phyloP scores from a whole-genome alignment of 2,329 filamentous ascomycete genomes.

The Aspergillus flavus region DNA sequence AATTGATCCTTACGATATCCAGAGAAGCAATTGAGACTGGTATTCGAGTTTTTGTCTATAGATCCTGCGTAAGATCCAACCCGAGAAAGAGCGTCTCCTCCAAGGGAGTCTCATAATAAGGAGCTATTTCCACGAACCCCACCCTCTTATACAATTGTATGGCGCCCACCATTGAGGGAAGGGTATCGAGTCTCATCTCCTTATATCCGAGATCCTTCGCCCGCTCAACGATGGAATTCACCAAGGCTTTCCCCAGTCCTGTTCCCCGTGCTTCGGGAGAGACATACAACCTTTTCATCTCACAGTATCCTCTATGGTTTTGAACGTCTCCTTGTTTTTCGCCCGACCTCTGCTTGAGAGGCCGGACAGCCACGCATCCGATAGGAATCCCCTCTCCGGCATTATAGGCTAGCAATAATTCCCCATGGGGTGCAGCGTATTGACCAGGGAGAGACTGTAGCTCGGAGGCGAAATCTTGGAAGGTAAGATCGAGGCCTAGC shows the following conservation, averaged over 20 bases:
- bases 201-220: slow-evolving; percentile 54
- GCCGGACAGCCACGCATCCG: slow-evolving; percentile 56
- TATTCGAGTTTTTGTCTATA: neutral
- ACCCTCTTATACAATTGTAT: slow-evolving; percentile 51
- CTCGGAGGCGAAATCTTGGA: slow-evolving; percentile 59
- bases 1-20: neutral
- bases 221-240: slow-evolving; percentile 46
- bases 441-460: slow-evolving; percentile 57
- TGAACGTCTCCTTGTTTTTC: neutral
- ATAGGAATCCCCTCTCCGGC: slow-evolving; percentile 29
- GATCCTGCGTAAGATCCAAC: slow-evolving; percentile 24
- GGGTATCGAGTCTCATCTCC: slow-evolving; percentile 59
- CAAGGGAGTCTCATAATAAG: slow-evolving; percentile 61
- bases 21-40: neutral
- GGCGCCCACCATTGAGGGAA: slow-evolving; percentile 56
- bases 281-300: slow-evolving; percentile 63
- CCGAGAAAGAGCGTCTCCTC: slow-evolving; percentile 57
- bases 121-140: slow-evolving; percentile 55
- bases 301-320: slow-evolving; percentile 41
- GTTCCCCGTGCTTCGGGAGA: slow-evolving; percentile 50
- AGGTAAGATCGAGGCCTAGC: slow-evolving; percentile 58
- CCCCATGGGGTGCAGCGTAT: slow-evolving; percentile 50
- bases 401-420: slow-evolving; percentile 50
- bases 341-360: slow-evolving; percentile 1
- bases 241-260: slow-evolving; percentile 53